phyloP scores from a whole-genome alignment of 202 grass and related monocot genomes.

The Carex arenaria region DNA sequence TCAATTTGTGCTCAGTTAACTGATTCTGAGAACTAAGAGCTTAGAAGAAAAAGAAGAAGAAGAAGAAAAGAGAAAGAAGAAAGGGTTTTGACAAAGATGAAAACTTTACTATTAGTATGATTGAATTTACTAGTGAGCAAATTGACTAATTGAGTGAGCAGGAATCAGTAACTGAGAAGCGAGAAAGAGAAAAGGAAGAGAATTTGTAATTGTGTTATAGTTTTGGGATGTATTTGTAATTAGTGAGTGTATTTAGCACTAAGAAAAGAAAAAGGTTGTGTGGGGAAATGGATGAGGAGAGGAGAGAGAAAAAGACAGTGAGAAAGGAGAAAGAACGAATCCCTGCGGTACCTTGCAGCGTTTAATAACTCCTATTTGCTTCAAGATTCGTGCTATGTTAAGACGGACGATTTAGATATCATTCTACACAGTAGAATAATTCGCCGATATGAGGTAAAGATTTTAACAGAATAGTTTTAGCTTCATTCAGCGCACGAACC shows the following conservation, averaged over 20 bases:
- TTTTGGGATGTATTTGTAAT: constrained; percentile 4
- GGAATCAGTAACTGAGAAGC: not conserved
- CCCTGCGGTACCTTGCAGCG: too few species aligned
- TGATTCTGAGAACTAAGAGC: not conserved
- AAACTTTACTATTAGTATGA: not conserved
- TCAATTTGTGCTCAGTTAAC: not conserved
- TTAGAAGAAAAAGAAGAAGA: not conserved
- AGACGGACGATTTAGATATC: too few species aligned
- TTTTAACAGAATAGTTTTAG: too few species aligned
- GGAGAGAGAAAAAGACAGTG: constrained; percentile 12
- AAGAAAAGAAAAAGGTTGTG: not conserved
- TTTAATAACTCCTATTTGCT: too few species aligned
- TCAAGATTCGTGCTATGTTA: too few species aligned
- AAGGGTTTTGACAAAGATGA: not conserved
- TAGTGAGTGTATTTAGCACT: not conserved
- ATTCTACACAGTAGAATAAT: too few species aligned
- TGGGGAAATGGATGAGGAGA: constrained; percentile 17
- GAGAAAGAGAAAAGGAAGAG: not conserved
- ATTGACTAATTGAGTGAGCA: not conserved
- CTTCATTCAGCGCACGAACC: too few species aligned
- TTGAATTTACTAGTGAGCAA: too few species aligned
- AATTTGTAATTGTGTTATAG: not conserved
- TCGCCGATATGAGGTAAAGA: not conserved
- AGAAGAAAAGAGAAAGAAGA: too few species aligned
- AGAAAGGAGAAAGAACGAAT: constrained; percentile 29